Evolutionary conservation across 768 basidiomycete species (phyloP).

Genomic region (Naematelia encephala): DNA sequence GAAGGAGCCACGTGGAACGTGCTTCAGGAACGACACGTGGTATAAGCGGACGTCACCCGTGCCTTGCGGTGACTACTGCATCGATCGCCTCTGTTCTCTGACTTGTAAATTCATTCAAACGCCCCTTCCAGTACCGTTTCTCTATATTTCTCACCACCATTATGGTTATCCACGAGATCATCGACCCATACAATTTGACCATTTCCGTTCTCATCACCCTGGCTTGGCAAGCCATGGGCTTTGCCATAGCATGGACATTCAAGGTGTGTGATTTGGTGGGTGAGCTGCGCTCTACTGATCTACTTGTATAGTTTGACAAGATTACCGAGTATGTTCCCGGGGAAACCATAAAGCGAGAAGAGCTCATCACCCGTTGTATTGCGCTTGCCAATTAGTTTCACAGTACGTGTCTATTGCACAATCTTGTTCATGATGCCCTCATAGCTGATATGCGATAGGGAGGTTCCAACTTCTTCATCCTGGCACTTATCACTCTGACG

Average conservation of each 20-base stretch:
- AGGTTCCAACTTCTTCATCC: slow-evolving; percentile 67
- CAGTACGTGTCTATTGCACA: too few species aligned
- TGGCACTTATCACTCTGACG: slow-evolving; percentile 64
- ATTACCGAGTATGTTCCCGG: slow-evolving; percentile 60
- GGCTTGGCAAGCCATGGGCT: slow-evolving; percentile 61
- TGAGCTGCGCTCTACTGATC: not conserved
- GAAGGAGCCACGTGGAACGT: too few species aligned
- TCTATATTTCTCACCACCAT: too few species aligned
- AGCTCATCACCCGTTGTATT: not conserved
- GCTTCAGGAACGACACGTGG: too few species aligned
- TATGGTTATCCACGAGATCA: slow-evolving; percentile 14
- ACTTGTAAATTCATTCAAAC: too few species aligned
- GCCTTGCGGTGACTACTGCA: too few species aligned
- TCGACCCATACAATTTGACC: slow-evolving; percentile 42
- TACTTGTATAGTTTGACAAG: slow-evolving; percentile 64
- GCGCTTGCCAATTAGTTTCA: not conserved
- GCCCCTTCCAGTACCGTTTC: too few species aligned
- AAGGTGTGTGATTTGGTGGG: too few species aligned
- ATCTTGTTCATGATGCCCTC: not conserved
- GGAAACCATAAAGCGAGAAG: not conserved
- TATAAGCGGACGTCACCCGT: too few species aligned
- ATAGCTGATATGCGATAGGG: slow-evolving; percentile 47
- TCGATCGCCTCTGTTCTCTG: too few species aligned
- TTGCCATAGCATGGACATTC: slow-evolving; percentile 65
- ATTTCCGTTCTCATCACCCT: slow-evolving; percentile 44